Evolutionary conservation across 2,329 filamentous ascomycete species (phyloP), one percentile per base, ranked within the genome.

Genomic region (Pyricularia sp.): DNA sequence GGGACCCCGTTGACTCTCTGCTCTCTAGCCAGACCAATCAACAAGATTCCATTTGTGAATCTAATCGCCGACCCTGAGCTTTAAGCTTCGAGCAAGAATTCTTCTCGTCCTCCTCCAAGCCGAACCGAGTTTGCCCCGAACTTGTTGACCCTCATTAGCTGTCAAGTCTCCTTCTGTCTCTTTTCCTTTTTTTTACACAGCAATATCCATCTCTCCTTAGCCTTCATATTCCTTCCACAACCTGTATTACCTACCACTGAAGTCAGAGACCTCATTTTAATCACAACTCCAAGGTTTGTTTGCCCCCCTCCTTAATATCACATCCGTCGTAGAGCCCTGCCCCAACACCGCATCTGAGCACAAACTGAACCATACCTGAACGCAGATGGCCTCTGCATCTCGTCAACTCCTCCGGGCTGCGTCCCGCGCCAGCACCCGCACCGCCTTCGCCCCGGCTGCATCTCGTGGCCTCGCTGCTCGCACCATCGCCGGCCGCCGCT

Each of bases 401-500:
- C 85, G 85, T 73, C 84, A 85, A 72, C 81, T 87, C 75, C 80
- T 83, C 78, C 85, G 85, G 77, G 81, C 84, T 73, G 83, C 89
- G 69, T 81, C 90, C 76, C 86, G 87, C 76, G 82, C 86, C 74
- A 79, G 84, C 68, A 80, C 86, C 64, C 88, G 86, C 75, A 85
- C 82, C 75, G 82, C 86, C 72, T 85, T 92, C 78, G 81, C 83
- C 73, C 82, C 85, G 69, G 61, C 55, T n/a, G 83, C 85, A 64
- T 84, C 86, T 68, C 87, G 90, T 73, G 58, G 58, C 58, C 58
- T 61, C 11, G 86, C 90, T 75, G 85, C 87, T 73, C 89, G 93
- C 84, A 91, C 90, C 79, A 61, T 58, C n/a, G 71, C 71, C 75
- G 88, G 88, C 75, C 91, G 90, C 73, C 92, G 93, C 73, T 89